These are phyloP conservation scores for Apiospora sp. DNA, from an alignment of 2,329 filamentous ascomycete genomes.

Conservation along the genomic window DNA sequence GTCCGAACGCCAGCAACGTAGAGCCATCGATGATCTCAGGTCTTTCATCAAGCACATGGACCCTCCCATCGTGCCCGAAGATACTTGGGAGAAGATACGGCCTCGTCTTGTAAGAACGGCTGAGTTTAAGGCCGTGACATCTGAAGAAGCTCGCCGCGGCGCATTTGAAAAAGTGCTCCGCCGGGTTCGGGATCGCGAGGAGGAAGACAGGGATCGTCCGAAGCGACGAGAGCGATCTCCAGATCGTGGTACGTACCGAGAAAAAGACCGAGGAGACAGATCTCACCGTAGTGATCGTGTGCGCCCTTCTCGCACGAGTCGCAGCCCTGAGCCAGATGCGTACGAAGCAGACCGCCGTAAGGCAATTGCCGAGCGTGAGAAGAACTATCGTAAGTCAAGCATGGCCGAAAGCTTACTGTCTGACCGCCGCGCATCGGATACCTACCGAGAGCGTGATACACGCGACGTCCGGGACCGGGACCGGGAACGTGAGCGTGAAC, in stretches of 20 bases:
- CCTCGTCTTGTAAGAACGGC: constrained; percentile 80
- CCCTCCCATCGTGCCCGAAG: constrained; percentile 77
- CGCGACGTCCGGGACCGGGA: constrained; percentile 50
- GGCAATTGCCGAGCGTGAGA: constrained; percentile 91
- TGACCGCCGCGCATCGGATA: constrained; percentile 59
- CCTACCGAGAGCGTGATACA: constrained; percentile 51
- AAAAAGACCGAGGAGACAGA: constrained; percentile 69
- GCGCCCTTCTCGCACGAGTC: constrained; percentile 71
- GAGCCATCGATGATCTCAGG: constrained; percentile 83
- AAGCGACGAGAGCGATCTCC: constrained; percentile 66
- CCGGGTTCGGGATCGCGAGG: constrained; percentile 89
- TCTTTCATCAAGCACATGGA: constrained; percentile 89
- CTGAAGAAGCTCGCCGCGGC: constrained; percentile 81
- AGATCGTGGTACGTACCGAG: constrained; percentile 64
- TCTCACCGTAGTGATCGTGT: constrained; percentile 64
- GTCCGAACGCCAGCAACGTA: constrained; percentile 84
- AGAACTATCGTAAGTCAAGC: constrained; percentile 85
- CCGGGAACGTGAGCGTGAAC: constrained; percentile 50
- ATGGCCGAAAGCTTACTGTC: constrained; percentile 70
- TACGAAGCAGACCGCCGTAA: constrained; percentile 96
- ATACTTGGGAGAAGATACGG: constrained; percentile 90
- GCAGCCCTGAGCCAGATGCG: constrained; percentile 89
- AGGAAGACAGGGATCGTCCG: constrained; percentile 76
- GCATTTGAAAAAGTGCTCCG: constrained; percentile 94
- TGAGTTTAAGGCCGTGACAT: constrained; percentile 83